Base-by-base conservation (phyloP, 805 yeast genomes). In the Wickerhamiella sorbophila region DNA sequence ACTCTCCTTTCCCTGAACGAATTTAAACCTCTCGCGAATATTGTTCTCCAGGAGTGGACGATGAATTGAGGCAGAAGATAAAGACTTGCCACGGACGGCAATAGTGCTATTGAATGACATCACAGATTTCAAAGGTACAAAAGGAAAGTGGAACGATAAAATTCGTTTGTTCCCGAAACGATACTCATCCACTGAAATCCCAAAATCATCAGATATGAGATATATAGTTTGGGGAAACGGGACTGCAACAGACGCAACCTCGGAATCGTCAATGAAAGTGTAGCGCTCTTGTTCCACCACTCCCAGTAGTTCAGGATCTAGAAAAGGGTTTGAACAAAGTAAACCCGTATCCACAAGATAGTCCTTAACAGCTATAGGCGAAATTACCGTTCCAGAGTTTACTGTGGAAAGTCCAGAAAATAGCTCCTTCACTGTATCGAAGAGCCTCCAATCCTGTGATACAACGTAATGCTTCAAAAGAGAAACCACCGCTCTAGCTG, bases 61-160 rank as follows among this genome's bases (percentile, higher is more conserved):
- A 4, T 8, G 12, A 5, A 36, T 17, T 3, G 31, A 20, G 5
- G 2, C 21, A 12, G 24, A 9, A 8, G 21, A 8, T 4, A 36
- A 3, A 12, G 31, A 20, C 20, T 21, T 36, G 4, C 29, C 38
- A 3, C 29, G 31, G 20, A 40, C n/a, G 9, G 32, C 38, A 5
- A 26, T 14, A 16, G 31, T 14, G 21, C 33, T 34, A 2, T 24
- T 27, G 3, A 15, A 5, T 3, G 39, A 38, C 5, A 40, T 24
- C 4, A 40, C 38, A 12, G 17, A 19, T 8, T n/a, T 8, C 12
- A 35, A 29, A 4, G 43, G 43, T 4, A 40, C 39, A 20, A 21
- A 27, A 17, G 43, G 43, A 15, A 40, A 27, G 20, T 40, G 37
- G 16, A 40, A 3, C 3, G 31, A 24, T 4, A 36, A 14, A 17